phyloP scores from a whole-genome alignment of 371 early-diverging fungal species.

The Gilbertella persicaria region DNA sequence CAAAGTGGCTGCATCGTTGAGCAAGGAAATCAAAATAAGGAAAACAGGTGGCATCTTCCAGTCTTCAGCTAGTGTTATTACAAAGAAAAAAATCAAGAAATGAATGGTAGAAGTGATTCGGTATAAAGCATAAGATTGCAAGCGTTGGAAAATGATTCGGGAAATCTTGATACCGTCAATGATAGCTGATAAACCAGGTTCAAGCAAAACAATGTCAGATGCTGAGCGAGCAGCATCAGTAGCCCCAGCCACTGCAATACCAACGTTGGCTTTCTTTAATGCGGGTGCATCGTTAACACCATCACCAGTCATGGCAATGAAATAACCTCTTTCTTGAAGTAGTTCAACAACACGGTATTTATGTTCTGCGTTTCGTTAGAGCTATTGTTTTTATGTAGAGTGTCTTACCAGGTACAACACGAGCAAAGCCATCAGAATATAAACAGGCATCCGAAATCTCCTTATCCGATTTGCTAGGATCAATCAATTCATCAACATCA shows the following conservation, averaged over 20 bases:
- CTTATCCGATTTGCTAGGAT: slow-evolving; percentile 61
- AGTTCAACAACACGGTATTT: slow-evolving; percentile 65
- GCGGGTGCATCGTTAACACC: slow-evolving; percentile 92
- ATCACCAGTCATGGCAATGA: slow-evolving; percentile 81
- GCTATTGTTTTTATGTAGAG: neutral
- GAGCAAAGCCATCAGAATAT: slow-evolving; percentile 79
- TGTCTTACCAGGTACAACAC: slow-evolving; percentile 70
- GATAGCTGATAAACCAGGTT: slow-evolving; percentile 89
- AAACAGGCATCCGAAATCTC: slow-evolving; percentile 74
- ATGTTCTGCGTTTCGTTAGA: slow-evolving; percentile 64
- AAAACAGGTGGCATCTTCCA: slow-evolving; percentile 84
- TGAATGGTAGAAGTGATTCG: slow-evolving; percentile 92
- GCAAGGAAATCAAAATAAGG: slow-evolving; percentile 83
- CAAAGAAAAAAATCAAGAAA: slow-evolving; percentile 91
- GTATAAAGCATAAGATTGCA: slow-evolving; percentile 89
- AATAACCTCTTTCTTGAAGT: slow-evolving; percentile 48
- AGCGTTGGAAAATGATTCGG: slow-evolving; percentile 89
- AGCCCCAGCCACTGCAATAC: slow-evolving; percentile 74
- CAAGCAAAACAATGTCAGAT: slow-evolving; percentile 89
- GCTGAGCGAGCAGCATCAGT: slow-evolving; percentile 95
- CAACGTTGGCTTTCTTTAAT: slow-evolving; percentile 65
- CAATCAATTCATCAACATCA: slow-evolving; percentile 64
- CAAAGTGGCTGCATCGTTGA: slow-evolving; percentile 90
- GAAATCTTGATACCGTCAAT: slow-evolving; percentile 84
- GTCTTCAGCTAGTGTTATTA: slow-evolving; percentile 76